A percentile compares a stretch with the other conserved stretches of the same genome.
Conservation (phyloP, 2,329 filamentous ascomycete genomes). For the Trichoderma sp. region DNA sequence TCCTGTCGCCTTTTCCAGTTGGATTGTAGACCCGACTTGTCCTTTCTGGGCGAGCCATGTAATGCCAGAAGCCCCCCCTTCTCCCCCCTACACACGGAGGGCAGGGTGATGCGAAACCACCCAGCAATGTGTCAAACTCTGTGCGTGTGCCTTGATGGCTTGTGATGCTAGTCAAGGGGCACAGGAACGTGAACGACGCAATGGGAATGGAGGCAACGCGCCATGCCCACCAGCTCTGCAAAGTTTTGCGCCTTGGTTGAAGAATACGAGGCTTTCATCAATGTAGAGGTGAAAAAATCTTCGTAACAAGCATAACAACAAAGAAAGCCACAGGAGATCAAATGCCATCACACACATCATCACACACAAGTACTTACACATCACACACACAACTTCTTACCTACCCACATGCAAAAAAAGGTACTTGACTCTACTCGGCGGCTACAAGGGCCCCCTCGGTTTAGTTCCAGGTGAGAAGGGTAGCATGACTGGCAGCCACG, state of each 20-base stretch:
- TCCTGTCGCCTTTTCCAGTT: background rate
- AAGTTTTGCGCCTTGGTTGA: background rate
- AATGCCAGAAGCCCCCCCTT: background rate
- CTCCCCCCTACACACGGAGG: slow-evolving; percentile 7
- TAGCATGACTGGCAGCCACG: slow-evolving; percentile 25
- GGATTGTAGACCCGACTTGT: background rate
- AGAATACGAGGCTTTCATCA: slow-evolving; percentile 1
- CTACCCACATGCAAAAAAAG: background rate
- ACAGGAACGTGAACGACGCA: slow-evolving; percentile 27
- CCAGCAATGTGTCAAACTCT: background rate
- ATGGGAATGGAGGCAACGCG: slow-evolving; percentile 13
- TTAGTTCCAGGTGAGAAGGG: slow-evolving; percentile 17
- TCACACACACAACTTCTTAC: too few relatives aligned
- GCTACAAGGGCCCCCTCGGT: slow-evolving; percentile 13
- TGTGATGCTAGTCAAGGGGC: slow-evolving; percentile 27
- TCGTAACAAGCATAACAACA: background rate
- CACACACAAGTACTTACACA: background rate
- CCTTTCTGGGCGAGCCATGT: background rate
- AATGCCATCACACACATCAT: background rate
- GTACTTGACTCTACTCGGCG: slow-evolving; percentile 21
- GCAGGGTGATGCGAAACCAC: background rate
- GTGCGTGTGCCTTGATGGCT: slow-evolving; percentile 25
- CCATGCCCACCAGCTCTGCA: slow-evolving; percentile 16
- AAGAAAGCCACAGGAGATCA: background rate
- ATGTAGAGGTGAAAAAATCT: background rate